Evolutionary conservation across 345 rosid species (phyloP).

Genomic region (Euphorbia tirucalli): DNA sequence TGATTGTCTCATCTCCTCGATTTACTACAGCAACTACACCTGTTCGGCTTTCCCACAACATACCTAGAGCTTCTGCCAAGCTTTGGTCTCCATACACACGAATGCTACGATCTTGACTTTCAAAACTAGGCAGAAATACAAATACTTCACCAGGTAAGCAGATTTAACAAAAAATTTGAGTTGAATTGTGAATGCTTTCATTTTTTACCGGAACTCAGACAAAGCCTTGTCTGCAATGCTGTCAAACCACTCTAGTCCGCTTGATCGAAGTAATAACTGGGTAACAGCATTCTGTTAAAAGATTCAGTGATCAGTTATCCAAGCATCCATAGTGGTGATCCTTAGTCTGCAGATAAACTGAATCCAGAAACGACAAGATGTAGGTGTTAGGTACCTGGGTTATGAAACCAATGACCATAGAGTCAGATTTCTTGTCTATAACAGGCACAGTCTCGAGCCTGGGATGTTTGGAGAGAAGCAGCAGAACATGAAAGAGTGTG

Average conservation of each 20-base stretch:
- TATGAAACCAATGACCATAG: conserved; percentile 30
- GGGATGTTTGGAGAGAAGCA: conserved; percentile 43
- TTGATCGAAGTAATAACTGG: conserved; percentile 38
- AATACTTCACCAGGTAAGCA: not conserved
- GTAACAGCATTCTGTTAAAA: conserved; percentile 35
- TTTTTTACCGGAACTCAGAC: conserved; percentile 27
- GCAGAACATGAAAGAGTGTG: conserved; percentile 42
- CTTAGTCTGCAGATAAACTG: too few relatives aligned
- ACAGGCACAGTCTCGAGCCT: conserved; percentile 38
- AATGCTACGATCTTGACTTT: conserved; percentile 24
- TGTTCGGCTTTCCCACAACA: conserved; percentile 22
- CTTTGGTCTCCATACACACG: conserved; percentile 29
- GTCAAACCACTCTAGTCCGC: conserved; percentile 50
- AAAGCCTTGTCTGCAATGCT: conserved; percentile 37
- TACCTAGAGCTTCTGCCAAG: conserved; percentile 33
- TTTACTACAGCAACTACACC: conserved; percentile 24
- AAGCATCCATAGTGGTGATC: not conserved
- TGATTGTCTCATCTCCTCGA: conserved; percentile 20
- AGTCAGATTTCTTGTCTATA: conserved; percentile 8
- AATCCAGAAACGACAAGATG: too few relatives aligned
- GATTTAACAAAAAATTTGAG: not conserved
- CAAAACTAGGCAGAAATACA: conserved; percentile 23
- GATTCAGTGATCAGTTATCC: not conserved
- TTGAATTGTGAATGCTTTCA: not conserved
- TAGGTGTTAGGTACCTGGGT: conserved; percentile 41